These are phyloP conservation scores for Pythium monospermum DNA, from an alignment of 352 stramenopile genomes.

Conservation along the genomic window DNA sequence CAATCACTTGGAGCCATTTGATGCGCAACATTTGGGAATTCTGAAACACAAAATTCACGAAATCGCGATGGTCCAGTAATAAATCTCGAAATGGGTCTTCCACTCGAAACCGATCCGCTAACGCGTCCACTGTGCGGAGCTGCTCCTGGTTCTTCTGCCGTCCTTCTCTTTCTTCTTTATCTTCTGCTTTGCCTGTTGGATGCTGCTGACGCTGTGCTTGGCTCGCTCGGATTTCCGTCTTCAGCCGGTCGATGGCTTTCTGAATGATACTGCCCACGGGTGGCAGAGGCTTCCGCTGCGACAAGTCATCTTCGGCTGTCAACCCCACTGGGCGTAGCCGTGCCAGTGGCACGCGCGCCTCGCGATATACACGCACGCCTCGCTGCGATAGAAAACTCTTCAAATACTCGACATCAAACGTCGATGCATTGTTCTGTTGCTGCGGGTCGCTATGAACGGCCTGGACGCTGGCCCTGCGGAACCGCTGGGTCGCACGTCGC, in stretches of 20 bases:
- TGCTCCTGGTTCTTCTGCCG: too few relatives aligned
- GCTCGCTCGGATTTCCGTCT: constrained; percentile 10
- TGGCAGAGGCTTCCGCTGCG: neutral
- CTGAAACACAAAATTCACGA: constrained; percentile 59
- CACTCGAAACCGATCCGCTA: constrained; percentile 38
- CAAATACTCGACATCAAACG: constrained; percentile 46
- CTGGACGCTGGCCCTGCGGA: constrained; percentile 27
- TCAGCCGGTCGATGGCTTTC: constrained; percentile 11
- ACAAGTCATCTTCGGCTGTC: neutral
- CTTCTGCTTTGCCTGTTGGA: neutral
- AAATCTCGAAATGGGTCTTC: constrained; percentile 28
- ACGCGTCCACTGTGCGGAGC: constrained; percentile 23
- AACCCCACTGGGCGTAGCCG: constrained; percentile 14
- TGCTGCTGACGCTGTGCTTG: neutral
- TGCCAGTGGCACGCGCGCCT: constrained; percentile 16
- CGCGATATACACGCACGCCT: constrained; percentile 27
- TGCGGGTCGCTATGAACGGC: constrained; percentile 22
- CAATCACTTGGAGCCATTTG: constrained; percentile 51
- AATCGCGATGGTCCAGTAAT: constrained; percentile 35
- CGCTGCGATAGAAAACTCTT: constrained; percentile 17
- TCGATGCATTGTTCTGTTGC: constrained; percentile 14
- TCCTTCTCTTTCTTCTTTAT: neutral
- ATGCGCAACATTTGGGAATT: constrained; percentile 40
- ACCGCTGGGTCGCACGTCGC: constrained; percentile 10
- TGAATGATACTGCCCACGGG: constrained; percentile 12